phyloP scores from a whole-genome alignment of 2,329 filamentous ascomycete genomes.

The Arthrobotrys sinensis region DNA sequence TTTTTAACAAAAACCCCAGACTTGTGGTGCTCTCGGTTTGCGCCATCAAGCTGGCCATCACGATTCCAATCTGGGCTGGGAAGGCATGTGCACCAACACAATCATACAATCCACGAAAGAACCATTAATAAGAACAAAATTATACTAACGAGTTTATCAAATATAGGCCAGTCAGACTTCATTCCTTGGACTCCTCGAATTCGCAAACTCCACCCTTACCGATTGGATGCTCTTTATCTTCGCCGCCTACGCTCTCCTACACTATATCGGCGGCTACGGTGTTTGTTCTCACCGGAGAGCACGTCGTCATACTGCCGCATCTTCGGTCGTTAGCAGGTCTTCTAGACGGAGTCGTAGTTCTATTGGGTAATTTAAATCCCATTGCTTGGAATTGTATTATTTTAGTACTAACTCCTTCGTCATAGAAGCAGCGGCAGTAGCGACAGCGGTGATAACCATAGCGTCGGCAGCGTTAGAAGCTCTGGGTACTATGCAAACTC shows the following conservation, averaged over 20 bases:
- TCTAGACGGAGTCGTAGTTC: not conserved
- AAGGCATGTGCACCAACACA: constrained; percentile 15
- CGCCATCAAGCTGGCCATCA: constrained; percentile 12
- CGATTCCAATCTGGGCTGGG: constrained; percentile 16
- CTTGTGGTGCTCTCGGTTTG: not conserved
- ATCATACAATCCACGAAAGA: not conserved
- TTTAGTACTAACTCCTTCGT: too few relatives aligned
- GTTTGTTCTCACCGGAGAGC: not conserved
- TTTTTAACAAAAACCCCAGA: not conserved
- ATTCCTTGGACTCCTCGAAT: not conserved
- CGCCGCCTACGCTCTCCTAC: not conserved
- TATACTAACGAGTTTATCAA: too few relatives aligned
- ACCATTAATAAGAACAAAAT: not conserved
- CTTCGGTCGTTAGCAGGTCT: not conserved
- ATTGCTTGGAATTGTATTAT: too few relatives aligned
- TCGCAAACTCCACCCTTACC: constrained; percentile 1
- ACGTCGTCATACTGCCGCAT: not conserved
- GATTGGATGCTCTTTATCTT: constrained; percentile 18
- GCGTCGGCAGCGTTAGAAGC: not conserved
- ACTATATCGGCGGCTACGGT: not conserved
- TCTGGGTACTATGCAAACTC: too few relatives aligned
- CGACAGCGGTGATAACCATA: not conserved
- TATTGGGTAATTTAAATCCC: not conserved
- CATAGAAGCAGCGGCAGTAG: not conserved
- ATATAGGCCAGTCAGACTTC: not conserved